phyloP scores from a whole-genome alignment of 202 grass and related monocot species.

The Zoysia matrella region DNA sequence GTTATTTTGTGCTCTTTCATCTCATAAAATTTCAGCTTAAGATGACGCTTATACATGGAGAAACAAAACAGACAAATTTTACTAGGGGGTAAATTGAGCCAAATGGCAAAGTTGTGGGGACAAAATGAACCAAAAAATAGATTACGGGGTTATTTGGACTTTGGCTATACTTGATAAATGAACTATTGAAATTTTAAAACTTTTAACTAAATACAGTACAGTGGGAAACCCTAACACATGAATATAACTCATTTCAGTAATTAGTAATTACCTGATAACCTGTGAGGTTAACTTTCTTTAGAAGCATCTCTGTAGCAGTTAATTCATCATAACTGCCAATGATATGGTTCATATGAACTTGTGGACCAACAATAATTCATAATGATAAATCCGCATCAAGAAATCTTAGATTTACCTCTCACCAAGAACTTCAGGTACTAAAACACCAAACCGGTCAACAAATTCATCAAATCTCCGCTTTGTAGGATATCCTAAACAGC shows the following conservation, averaged over 20 bases:
- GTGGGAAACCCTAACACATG: no score
- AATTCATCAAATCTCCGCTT: slow-evolving; percentile 90
- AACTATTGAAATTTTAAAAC: no score
- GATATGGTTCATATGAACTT: slow-evolving; percentile 27
- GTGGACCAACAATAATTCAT: slow-evolving; percentile 14
- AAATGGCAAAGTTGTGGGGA: no score
- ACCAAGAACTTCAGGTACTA: slow-evolving; percentile 78
- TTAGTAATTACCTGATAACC: slow-evolving; percentile 84
- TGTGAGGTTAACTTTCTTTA: slow-evolving; percentile 77
- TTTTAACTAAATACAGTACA: no score
- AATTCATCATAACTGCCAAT: slow-evolving; percentile 83
- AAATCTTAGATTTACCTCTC: slow-evolving; percentile 60
- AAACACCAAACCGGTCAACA: slow-evolving; percentile 92
- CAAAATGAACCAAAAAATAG: no score
- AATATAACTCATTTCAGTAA: neutral
- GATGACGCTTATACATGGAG: no score
- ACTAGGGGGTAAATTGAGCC: neutral
- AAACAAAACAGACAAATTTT: no score
- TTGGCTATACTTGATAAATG: no score
- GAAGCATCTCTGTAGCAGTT: slow-evolving; percentile 65
- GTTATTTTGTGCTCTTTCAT: no score
- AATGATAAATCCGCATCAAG: slow-evolving; percentile 28
- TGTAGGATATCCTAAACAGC: slow-evolving; percentile 91
- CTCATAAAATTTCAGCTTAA: no score
- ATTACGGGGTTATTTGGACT: no score